These are phyloP conservation scores for Phytophthora sp. DNA, from an alignment of 352 stramenopile genomes.

Conservation along the genomic window DNA sequence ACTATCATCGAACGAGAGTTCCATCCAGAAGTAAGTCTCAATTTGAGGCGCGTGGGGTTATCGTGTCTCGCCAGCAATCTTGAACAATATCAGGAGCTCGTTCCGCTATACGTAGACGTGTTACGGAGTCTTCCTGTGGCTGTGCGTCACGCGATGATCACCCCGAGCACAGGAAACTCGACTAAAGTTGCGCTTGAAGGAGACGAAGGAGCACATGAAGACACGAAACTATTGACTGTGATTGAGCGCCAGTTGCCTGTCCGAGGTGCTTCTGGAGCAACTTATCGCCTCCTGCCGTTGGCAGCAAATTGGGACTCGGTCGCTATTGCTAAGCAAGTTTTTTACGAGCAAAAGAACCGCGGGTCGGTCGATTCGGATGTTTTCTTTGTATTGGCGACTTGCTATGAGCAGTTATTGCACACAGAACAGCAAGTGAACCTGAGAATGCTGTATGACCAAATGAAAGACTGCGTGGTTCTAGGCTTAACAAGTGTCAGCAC, in stretches of 20 bases:
- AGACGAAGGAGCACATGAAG: neutral
- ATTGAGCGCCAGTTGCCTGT: constrained; percentile 54
- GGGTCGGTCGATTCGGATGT: constrained; percentile 42
- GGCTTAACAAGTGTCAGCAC: constrained; percentile 47
- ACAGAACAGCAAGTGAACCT: constrained; percentile 25
- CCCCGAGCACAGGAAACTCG: constrained; percentile 18
- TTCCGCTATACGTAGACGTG: constrained; percentile 80
- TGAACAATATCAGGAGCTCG: constrained; percentile 70
- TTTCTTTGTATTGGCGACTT: constrained; percentile 59
- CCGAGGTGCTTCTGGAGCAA: constrained; percentile 55
- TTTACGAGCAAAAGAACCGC: constrained; percentile 61
- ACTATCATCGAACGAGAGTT: constrained; percentile 83
- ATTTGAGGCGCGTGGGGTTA: constrained; percentile 68
- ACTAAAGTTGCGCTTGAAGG: constrained; percentile 15
- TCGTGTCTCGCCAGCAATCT: constrained; percentile 65
- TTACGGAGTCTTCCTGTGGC: constrained; percentile 60
- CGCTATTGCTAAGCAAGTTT: constrained; percentile 77
- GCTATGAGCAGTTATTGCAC: constrained; percentile 54
- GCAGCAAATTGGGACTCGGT: constrained; percentile 63
- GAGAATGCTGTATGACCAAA: constrained; percentile 61
- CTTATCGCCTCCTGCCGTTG: constrained; percentile 56
- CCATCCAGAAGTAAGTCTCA: constrained; percentile 54
- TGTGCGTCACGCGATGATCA: constrained; percentile 52
- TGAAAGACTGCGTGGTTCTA: constrained; percentile 53
- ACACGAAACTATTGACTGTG: neutral